Evolutionary conservation across 768 basidiomycete species (phyloP).

Genomic region (Macrolepiota albuminosa): DNA sequence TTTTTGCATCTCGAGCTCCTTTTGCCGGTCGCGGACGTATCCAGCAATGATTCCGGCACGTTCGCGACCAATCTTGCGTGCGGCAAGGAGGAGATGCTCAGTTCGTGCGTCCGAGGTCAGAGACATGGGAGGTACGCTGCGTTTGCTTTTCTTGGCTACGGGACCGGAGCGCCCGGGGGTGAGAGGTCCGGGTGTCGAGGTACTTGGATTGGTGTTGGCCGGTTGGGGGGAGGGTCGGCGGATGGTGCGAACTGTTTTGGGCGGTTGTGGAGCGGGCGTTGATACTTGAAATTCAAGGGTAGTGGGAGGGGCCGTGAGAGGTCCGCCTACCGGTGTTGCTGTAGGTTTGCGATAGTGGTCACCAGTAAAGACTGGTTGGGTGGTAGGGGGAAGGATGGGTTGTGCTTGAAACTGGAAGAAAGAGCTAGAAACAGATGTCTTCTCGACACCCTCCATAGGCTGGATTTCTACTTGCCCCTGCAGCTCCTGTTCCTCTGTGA

Average conservation of each 20-base stretch:
- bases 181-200: conserved; percentile 2
- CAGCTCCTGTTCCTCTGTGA: conserved; percentile 6
- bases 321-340: conserved; percentile 11
- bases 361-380: conserved; percentile 15
- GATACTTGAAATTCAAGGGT: conserved; percentile 18
- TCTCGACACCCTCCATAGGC: conserved; percentile 7
- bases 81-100: conserved; percentile 68
- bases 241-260: conserved; percentile 9
- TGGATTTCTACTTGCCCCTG: conserved; percentile 8
- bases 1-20: conserved; percentile 32
- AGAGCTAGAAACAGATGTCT: conserved; percentile 11
- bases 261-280: conserved; percentile 2
- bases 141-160: conserved; percentile 14
- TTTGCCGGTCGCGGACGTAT: conserved; percentile 34
- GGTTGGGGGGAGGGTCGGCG: conserved; percentile 3
- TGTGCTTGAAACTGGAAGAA: conserved; percentile 19
- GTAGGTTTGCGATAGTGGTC: conserved; percentile 22
- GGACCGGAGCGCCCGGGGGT: conserved; percentile 6
- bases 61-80: conserved; percentile 61
- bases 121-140: conserved; percentile 23
- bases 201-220: neutral
- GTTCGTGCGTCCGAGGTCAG: conserved; percentile 59
- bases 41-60: conserved; percentile 56
- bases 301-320: conserved; percentile 16
- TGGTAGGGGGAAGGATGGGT: conserved; percentile 3